Conservation (phyloP, 768 basidiomycete species). For the Kondoa subrosea region DNA sequence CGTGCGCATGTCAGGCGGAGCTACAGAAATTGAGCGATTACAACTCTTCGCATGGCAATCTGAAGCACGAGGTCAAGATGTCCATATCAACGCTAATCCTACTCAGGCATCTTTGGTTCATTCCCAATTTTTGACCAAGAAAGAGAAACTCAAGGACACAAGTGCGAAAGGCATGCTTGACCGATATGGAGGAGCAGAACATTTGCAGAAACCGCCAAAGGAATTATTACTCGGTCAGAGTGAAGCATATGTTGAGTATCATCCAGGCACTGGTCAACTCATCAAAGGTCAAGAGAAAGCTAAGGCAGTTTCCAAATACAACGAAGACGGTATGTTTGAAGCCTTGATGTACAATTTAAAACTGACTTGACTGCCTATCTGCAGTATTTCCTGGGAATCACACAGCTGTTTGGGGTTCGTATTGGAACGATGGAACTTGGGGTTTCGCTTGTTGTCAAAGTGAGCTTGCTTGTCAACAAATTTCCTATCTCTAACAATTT, state of each 20-base stretch:
- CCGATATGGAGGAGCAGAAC: slow-evolving; percentile 86
- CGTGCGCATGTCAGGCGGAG: slow-evolving; percentile 73
- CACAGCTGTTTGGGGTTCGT: slow-evolving; percentile 93
- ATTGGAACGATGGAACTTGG: slow-evolving; percentile 66
- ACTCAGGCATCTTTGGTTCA: slow-evolving; percentile 88
- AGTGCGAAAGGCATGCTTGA: slow-evolving; percentile 75
- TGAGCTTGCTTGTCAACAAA: no score
- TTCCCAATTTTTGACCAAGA: slow-evolving; percentile 77
- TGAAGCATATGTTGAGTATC: slow-evolving; percentile 95
- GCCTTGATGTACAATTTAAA: not conserved
- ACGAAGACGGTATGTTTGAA: slow-evolving; percentile 65
- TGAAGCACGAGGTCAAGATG: slow-evolving; percentile 75
- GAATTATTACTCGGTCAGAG: slow-evolving; percentile 91
- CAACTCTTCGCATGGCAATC: slow-evolving; percentile 98
- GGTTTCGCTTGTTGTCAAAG: slow-evolving; percentile 94
- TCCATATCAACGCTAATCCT: slow-evolving; percentile 88
- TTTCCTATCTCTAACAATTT: not conserved
- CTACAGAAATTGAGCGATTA: slow-evolving; percentile 73
- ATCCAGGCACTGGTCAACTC: slow-evolving; percentile 60
- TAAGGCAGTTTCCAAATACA: slow-evolving; percentile 78
- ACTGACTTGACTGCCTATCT: not conserved
- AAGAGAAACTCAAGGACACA: slow-evolving; percentile 72
- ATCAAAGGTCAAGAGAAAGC: slow-evolving; percentile 80
- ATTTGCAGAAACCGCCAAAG: slow-evolving; percentile 71
- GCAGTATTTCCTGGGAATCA: slow-evolving; percentile 83